Evolutionary conservation across 2,329 filamentous ascomycete species (phyloP).

Genomic region (Sporothrix globosa): DNA sequence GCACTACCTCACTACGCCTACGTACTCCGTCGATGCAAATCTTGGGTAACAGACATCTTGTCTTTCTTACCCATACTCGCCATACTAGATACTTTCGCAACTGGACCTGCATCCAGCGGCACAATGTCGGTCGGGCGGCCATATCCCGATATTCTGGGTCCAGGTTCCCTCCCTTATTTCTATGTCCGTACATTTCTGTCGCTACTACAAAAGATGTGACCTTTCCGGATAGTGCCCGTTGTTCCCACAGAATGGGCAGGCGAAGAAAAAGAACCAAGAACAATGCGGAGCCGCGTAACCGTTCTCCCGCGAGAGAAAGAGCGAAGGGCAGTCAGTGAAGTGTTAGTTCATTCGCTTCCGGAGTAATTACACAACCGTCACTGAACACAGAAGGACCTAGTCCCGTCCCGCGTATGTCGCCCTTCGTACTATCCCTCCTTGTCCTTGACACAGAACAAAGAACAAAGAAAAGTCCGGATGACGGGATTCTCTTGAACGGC

Average conservation of each 20-base stretch:
- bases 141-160: neutral
- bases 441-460: neutral
- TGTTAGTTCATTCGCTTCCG: neutral
- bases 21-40: too few relatives aligned
- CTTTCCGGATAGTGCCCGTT: neutral
- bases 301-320: slow-evolving; percentile 15
- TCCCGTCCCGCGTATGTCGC: neutral
- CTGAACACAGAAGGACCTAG: neutral
- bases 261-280: neutral
- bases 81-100: neutral
- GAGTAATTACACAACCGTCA: neutral
- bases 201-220: neutral
- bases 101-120: slow-evolving; percentile 4
- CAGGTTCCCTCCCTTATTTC: neutral
- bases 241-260: slow-evolving; percentile 1
- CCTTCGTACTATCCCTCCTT: neutral
- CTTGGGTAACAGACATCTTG: too few relatives aligned
- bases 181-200: neutral
- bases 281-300: slow-evolving; percentile 6
- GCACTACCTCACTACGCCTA: too few relatives aligned
- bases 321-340: neutral
- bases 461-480: neutral
- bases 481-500: neutral
- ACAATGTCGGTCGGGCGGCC: neutral
- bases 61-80: neutral